Evolutionary conservation across 768 basidiomycete genomes (phyloP).

Genomic region (Russula earlei): DNA sequence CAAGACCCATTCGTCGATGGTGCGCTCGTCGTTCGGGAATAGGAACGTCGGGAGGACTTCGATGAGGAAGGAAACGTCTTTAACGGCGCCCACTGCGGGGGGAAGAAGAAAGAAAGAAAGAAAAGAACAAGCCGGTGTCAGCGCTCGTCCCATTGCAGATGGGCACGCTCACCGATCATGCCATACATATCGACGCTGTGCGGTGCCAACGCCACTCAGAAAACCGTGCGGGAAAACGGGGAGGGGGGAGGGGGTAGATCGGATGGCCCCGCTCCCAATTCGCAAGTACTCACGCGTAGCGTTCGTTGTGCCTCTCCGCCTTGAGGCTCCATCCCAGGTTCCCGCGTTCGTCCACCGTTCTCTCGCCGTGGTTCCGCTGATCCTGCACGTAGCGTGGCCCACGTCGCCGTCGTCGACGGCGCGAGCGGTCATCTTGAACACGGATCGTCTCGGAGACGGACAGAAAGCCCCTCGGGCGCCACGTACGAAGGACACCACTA

Average conservation of each 20-base stretch:
- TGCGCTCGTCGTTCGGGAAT: constrained; percentile 55
- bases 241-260: too few species aligned
- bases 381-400: constrained; percentile 32
- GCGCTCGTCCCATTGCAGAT: not conserved
- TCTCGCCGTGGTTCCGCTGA: constrained; percentile 43
- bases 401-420: too few species aligned
- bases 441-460: not conserved
- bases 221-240: too few species aligned
- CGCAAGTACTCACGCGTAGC: constrained; percentile 35
- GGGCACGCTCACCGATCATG: constrained; percentile 30
- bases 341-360: constrained; percentile 29
- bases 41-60: constrained; percentile 70
- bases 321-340: constrained; percentile 32
- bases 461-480: not conserved
- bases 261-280: too few species aligned
- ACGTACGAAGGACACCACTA: constrained; percentile 41
- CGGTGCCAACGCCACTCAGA: too few species aligned
- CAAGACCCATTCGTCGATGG: constrained; percentile 58
- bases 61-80: constrained; percentile 72
- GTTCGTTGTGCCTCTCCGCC: constrained; percentile 31
- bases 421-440: not conserved
- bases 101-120: not conserved
- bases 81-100: constrained; percentile 55
- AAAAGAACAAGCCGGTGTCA: not conserved
- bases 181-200: constrained; percentile 40